Base-by-base conservation (phyloP, 2,329 filamentous ascomycete genomes). In the Albophoma yamanashiensis region DNA sequence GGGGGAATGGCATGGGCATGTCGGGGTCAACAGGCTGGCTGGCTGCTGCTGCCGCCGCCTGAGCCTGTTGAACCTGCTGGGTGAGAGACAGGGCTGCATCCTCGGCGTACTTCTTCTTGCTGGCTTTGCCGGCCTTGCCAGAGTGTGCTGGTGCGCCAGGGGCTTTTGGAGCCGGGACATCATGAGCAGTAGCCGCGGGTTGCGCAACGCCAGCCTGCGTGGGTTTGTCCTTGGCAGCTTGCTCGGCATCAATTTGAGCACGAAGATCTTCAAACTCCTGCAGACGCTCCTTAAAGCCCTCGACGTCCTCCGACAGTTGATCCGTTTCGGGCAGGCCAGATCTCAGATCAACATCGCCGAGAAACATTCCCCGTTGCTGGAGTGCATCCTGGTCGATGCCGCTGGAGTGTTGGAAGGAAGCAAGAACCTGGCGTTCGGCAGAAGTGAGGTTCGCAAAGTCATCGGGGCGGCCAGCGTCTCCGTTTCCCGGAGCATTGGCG, bases 211-310 rank as follows among this genome's bases (percentile, higher is more conserved):
- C 45, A 17, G 34, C 56, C 22, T 42, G 27, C 7, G 53, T 57
- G 17, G 34, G 25, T 17, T 56, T 47, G 17, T 31, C 55, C 40
- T 55, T 47, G 34, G 31, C 22, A 4, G 70, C 67, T 60, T 77
- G 73, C 57, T 81, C 77, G 20, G 81, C 78, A 61, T 92, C 90
- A 61, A 88, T 83, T 68, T 89, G 84, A n/a, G 87, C 83, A 66
- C 89, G 84, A 57, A 94, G 76, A 38, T 88, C 84, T 67, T 95
- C 85, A 70, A 97, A 97, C 69, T 97, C 88, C 65, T 89, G 85
- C 25, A 97, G 79, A 55, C 92, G 87, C 55, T 91, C 89, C 62
- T 79, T 80, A 65, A 85, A 87, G 0, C 84, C 85, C 66, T 86
- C 79, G 0, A 75, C 65, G 62, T 88, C 85, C 61, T 79, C 75